phyloP scores from a whole-genome alignment of 352 stramenopile genomes.

The Aphanomyces invadans region DNA sequence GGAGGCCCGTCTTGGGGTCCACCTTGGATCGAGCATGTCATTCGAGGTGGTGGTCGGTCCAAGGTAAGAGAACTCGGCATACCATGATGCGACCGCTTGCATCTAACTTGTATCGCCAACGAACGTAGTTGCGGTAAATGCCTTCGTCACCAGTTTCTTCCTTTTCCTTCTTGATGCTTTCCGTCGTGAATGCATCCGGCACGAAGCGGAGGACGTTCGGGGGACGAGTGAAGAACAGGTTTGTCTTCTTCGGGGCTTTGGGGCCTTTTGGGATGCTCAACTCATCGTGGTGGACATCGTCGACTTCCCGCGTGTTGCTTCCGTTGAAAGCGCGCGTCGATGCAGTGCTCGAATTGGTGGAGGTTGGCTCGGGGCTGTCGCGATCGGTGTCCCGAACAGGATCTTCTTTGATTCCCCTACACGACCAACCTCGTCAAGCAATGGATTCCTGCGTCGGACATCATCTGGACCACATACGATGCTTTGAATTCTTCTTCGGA shows the following conservation, averaged over 20 bases:
- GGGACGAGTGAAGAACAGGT: conserved; percentile 73
- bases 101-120: conserved; percentile 44
- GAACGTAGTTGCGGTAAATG: conserved; percentile 82
- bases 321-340: conserved; percentile 33
- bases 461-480: conserved; percentile 51
- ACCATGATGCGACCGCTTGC: background rate
- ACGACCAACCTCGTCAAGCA: conserved; percentile 11
- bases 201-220: conserved; percentile 80
- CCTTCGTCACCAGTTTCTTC: conserved; percentile 73
- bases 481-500: conserved; percentile 85
- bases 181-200: conserved; percentile 64
- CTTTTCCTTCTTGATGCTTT: conserved; percentile 72
- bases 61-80: conserved; percentile 3
- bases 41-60: too few species aligned
- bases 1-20: conserved; percentile 48
- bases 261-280: conserved; percentile 72
- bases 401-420: conserved; percentile 78
- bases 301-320: conserved; percentile 29
- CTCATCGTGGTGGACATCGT: conserved; percentile 37
- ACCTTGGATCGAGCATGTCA: conserved; percentile 44
- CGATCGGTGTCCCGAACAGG: conserved; percentile 56
- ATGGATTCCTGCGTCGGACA: background rate
- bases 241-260: conserved; percentile 50
- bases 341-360: background rate
- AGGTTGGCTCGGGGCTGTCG: conserved; percentile 33